These are phyloP conservation scores for Agaricus blazei DNA, from an alignment of 768 basidiomycete genomes.

Conservation along the genomic window DNA sequence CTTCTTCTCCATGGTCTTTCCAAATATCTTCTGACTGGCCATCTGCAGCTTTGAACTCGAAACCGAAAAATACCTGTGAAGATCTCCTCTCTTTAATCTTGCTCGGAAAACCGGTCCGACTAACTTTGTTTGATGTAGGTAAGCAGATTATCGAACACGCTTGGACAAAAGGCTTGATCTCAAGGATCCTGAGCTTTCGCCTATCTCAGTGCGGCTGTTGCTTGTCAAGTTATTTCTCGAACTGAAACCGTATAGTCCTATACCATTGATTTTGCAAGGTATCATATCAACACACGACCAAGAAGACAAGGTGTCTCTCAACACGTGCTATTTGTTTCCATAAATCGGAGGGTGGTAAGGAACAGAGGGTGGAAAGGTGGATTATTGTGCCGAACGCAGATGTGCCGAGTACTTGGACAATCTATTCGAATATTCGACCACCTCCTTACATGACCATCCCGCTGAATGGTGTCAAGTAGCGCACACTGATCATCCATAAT, in stretches of 20 bases:
- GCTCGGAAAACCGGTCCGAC: constrained; percentile 71
- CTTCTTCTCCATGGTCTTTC: too few species aligned
- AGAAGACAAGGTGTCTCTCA: too few species aligned
- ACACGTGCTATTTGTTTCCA: too few species aligned
- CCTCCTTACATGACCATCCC: too few species aligned
- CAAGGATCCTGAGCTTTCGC: constrained; percentile 68
- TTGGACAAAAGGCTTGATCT: constrained; percentile 57
- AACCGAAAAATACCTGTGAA: constrained; percentile 78
- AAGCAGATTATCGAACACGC: constrained; percentile 61
- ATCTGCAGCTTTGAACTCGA: constrained; percentile 66
- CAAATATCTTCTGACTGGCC: neutral
- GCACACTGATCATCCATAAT: too few species aligned
- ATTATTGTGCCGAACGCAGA: too few species aligned
- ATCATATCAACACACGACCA: constrained; percentile 44
- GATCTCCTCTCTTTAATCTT: constrained; percentile 47
- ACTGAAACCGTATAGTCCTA: constrained; percentile 62
- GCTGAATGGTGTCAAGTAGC: too few species aligned
- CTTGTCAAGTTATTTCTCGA: constrained; percentile 85
- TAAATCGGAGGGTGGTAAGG: too few species aligned
- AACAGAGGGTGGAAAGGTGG: too few species aligned
- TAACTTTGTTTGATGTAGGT: constrained; percentile 80
- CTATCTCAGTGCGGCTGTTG: constrained; percentile 64
- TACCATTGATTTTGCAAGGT: constrained; percentile 71
- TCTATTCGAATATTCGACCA: too few species aligned
- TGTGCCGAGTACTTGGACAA: too few species aligned